A percentile compares a stretch with the other conserved stretches of the same genome.
These are phyloP conservation scores for Rosa chinensis DNA, from an alignment of 306 rosid genomes.

Conservation along the genomic window DNA sequence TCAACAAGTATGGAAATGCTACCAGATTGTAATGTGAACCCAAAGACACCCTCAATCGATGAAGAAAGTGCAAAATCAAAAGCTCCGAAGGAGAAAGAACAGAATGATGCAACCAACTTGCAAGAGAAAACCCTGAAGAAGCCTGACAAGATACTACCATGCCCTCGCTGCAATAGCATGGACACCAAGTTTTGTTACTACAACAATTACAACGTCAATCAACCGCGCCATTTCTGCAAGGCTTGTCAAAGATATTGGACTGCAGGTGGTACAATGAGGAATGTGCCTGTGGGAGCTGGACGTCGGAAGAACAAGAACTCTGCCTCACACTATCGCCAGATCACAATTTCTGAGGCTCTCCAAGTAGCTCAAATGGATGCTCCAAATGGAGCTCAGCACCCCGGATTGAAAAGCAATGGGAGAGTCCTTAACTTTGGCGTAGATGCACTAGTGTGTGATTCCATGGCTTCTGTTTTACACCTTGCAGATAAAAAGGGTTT, in stretches of 20 bases:
- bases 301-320: constrained; percentile 88
- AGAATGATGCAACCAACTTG: constrained; percentile 37
- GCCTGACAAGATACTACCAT: constrained; percentile 82
- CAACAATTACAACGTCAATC: constrained; percentile 85
- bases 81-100: constrained; percentile 45
- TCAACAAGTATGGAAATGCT: constrained; percentile 27
- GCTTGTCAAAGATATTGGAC: constrained; percentile 98
- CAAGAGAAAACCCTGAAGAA: constrained; percentile 78
- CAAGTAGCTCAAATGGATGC: constrained; percentile 63
- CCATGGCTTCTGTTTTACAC: constrained; percentile 53
- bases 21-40: constrained; percentile 44
- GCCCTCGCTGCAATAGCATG: constrained; percentile 96
- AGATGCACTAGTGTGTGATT: constrained; percentile 57
- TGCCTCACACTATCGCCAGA: constrained; percentile 51
- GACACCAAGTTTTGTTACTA: constrained; percentile 94
- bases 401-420: constrained; percentile 44
- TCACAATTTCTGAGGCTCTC: constrained; percentile 73
- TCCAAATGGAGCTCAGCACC: constrained; percentile 47
- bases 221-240: constrained; percentile 95
- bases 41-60: constrained; percentile 49
- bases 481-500: constrained; percentile 50
- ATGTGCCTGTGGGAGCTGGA: constrained; percentile 94
- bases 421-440: constrained; percentile 75
- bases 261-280: constrained; percentile 92
- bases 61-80: constrained; percentile 49